Evolutionary conservation across 1,139 yeast genomes (phyloP), one percentile per base, ranked within the genome.

Genomic region (Pichia sp.): DNA sequence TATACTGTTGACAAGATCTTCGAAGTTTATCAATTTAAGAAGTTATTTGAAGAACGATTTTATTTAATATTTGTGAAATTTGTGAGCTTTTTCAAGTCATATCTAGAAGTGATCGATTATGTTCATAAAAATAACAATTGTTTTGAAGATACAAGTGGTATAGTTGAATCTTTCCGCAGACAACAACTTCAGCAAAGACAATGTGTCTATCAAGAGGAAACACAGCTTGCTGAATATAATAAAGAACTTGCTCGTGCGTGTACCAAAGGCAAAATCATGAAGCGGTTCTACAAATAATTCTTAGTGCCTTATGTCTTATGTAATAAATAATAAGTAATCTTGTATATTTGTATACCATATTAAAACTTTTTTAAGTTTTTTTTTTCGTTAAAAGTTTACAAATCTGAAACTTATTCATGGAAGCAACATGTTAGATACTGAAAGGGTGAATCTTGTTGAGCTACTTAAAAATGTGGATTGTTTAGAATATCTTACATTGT

Each of bases 401-500:
- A 16, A 16, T 16, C 16, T 16, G 16, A 16, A 16, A 16, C 16
- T 16, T 16, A 16, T 16, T 16, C 16, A 16, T 16, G 16, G 16
- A 16, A 16, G 16, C 16, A 16, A 16, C 3, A 45, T 49, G 52
- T 22, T 37, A 22, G 40, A 41, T 8, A 20, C 41, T 2, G 52
- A 49, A 28, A 41, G 45, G 9, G 44, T 39, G 7, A 33, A 47
- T 10, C 32, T 51, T 16, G 26, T 30, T 1, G 22, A 39, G 9
- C 9, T 51, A 69, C 63, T 73, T 12, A 57, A 56, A 12, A 53
- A 64, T 4, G 60, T 59, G 6, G 56, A 53, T 7, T 60, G 63
- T 35, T 54, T 46, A 24, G 48, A 52, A 1, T 59, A 60, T 41
- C 36, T 59, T 4, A 51, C 53, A 1, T 23, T 42, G 3, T 55